These are phyloP conservation scores for Leishmania tarentolae DNA, from an alignment of 208 protist species.

Conservation along the genomic window DNA sequence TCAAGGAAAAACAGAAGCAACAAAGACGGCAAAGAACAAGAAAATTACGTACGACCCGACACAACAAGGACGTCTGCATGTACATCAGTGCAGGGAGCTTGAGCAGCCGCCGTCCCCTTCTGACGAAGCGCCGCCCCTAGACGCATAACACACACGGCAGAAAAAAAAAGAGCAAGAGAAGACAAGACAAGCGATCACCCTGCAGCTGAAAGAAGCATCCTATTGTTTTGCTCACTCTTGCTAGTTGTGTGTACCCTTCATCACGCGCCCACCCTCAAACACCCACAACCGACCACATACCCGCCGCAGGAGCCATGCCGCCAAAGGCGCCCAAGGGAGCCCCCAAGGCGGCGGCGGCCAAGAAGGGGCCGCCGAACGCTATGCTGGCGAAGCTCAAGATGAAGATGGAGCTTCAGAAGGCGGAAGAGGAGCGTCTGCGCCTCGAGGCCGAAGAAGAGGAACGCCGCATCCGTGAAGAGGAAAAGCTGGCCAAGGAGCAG, in stretches of 20 bases:
- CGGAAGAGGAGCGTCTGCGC: conserved; percentile 80
- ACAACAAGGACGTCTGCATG: conserved; percentile 5
- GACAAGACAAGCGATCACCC: neutral
- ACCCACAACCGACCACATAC: neutral
- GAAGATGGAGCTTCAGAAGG: conserved; percentile 89
- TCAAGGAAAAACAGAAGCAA: too few relatives aligned
- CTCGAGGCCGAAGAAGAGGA: conserved; percentile 83
- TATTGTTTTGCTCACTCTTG: neutral
- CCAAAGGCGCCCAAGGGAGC: conserved; percentile 78
- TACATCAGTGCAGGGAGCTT: neutral
- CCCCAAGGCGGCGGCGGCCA: conserved; percentile 69
- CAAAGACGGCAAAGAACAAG: neutral
- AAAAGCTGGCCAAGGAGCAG: conserved; percentile 83
- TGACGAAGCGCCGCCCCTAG: conserved; percentile 1
- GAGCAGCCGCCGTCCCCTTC: conserved; percentile 5
- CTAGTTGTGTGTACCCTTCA: neutral
- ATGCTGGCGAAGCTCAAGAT: conserved; percentile 91
- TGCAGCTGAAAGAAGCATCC: neutral
- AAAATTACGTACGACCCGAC: neutral
- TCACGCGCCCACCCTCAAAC: neutral
- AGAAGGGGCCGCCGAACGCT: conserved; percentile 75
- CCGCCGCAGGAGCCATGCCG: conserved; percentile 53
- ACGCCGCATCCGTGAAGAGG: conserved; percentile 78
- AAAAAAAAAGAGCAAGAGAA: neutral
- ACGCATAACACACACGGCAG: neutral